Conservation (phyloP, 1,284 basidiomycete genomes). For the Tremellales sp. region DNA sequence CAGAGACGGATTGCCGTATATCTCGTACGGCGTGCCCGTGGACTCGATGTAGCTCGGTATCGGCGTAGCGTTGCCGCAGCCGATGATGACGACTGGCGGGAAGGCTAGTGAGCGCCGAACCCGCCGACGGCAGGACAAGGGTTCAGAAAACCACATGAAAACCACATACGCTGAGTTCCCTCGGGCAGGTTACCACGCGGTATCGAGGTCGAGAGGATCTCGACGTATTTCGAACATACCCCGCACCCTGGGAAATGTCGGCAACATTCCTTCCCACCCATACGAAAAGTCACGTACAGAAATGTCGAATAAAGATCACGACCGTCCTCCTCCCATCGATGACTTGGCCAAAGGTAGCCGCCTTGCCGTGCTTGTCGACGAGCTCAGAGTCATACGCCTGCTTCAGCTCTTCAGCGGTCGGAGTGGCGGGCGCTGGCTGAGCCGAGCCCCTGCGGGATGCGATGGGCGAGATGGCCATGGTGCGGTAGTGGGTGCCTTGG, state of each 20-base stretch:
- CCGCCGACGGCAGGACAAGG: too few relatives aligned
- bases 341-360: conserved; percentile 17
- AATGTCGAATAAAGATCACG: conserved; percentile 31
- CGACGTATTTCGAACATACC: conserved; percentile 22
- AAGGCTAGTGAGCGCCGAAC: not conserved
- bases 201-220: conserved; percentile 13
- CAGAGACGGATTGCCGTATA: conserved; percentile 26
- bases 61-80: conserved; percentile 20
- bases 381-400: conserved; percentile 13
- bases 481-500: not conserved
- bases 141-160: not conserved
- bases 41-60: conserved; percentile 18
- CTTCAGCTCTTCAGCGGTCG: conserved; percentile 10
- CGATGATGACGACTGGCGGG: conserved; percentile 25
- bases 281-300: conserved; percentile 18
- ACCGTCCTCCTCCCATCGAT: conserved; percentile 13
- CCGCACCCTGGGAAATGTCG: conserved; percentile 10
- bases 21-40: conserved; percentile 18
- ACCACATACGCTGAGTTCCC: conserved; percentile 18
- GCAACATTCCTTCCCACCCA: conserved; percentile 12
- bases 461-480: not conserved
- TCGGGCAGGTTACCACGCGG: conserved; percentile 19
- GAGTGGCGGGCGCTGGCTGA: not conserved
- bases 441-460: not conserved
- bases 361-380: conserved; percentile 19